phyloP scores from a whole-genome alignment of 208 protist species.

The Trypanosoma boissoni region DNA sequence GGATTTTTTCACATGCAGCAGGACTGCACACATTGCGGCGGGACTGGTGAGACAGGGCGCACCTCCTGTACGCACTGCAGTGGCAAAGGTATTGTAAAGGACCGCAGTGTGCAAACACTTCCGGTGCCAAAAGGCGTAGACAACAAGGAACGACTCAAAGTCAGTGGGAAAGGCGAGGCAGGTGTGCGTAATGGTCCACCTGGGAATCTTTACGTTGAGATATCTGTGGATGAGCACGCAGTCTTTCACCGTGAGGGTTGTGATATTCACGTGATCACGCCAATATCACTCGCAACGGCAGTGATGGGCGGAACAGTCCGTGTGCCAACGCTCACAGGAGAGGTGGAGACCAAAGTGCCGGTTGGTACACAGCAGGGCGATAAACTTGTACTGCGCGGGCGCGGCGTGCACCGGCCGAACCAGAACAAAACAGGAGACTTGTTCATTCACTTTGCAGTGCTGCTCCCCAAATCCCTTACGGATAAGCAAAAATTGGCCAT shows the following conservation, averaged over 20 bases:
- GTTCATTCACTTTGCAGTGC: slow-evolving; percentile 87
- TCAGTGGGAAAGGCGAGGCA: slow-evolving; percentile 83
- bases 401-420: slow-evolving; percentile 79
- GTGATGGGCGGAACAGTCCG: slow-evolving; percentile 78
- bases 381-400: slow-evolving; percentile 80
- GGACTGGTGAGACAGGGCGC: slow-evolving; percentile 76
- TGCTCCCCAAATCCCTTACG: slow-evolving; percentile 79
- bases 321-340: slow-evolving; percentile 75
- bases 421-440: slow-evolving; percentile 86
- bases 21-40: slow-evolving; percentile 87
- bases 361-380: slow-evolving; percentile 88
- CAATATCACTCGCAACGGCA: slow-evolving; percentile 69
- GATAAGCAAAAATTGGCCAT: slow-evolving; percentile 76
- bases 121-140: slow-evolving; percentile 87
- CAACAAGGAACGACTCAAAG: slow-evolving; percentile 87
- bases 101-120: slow-evolving; percentile 83
- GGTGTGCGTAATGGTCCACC: slow-evolving; percentile 85
- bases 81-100: slow-evolving; percentile 88
- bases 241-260: slow-evolving; percentile 85
- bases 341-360: slow-evolving; percentile 85
- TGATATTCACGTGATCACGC: slow-evolving; percentile 84
- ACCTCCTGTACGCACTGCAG: slow-evolving; percentile 80
- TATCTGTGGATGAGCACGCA: slow-evolving; percentile 81
- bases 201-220: slow-evolving; percentile 89
- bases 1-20: slow-evolving; percentile 93